Conservation (phyloP, 208 protist species). For the Crithidia fasciculata region DNA sequence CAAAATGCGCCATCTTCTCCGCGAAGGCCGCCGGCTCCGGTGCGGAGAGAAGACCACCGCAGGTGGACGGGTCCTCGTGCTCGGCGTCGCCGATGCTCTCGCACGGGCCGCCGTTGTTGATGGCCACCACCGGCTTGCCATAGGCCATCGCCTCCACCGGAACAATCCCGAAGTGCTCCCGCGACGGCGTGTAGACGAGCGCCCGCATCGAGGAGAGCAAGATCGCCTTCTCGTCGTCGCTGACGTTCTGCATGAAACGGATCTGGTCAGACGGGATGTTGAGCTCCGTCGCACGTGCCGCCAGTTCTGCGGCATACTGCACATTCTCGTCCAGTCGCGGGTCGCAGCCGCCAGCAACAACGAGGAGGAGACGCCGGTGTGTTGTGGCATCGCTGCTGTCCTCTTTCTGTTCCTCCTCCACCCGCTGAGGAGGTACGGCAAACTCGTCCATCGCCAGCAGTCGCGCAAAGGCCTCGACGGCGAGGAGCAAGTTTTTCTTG, state of each 20-base stretch:
- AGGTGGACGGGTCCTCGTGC: constrained; percentile 31
- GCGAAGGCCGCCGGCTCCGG: constrained; percentile 69
- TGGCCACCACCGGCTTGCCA: constrained; percentile 89
- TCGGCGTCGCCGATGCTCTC: constrained; percentile 73
- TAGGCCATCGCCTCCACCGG: constrained; percentile 87
- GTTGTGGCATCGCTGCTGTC: neutral
- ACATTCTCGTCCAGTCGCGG: constrained; percentile 81
- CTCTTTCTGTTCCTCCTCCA: neutral
- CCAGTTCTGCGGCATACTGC: constrained; percentile 77
- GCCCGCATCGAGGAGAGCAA: constrained; percentile 78
- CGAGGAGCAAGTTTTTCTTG: constrained; percentile 97
- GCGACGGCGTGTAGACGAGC: constrained; percentile 94
- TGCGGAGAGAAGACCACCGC: constrained; percentile 61
- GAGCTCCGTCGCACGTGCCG: constrained; percentile 41
- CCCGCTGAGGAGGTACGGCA: neutral
- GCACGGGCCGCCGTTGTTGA: constrained; percentile 91
- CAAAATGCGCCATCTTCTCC: constrained; percentile 52
- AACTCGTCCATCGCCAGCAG: constrained; percentile 41
- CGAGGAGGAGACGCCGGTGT: constrained; percentile 43
- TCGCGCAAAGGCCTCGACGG: constrained; percentile 80
- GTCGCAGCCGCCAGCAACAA: constrained; percentile 92
- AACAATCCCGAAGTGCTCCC: constrained; percentile 97
- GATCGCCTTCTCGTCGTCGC: constrained; percentile 57
- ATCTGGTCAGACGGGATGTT: constrained; percentile 40
- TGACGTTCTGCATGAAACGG: constrained; percentile 86